Conservation (phyloP, 2,329 filamentous ascomycete genomes). For the Nemania sp. region DNA sequence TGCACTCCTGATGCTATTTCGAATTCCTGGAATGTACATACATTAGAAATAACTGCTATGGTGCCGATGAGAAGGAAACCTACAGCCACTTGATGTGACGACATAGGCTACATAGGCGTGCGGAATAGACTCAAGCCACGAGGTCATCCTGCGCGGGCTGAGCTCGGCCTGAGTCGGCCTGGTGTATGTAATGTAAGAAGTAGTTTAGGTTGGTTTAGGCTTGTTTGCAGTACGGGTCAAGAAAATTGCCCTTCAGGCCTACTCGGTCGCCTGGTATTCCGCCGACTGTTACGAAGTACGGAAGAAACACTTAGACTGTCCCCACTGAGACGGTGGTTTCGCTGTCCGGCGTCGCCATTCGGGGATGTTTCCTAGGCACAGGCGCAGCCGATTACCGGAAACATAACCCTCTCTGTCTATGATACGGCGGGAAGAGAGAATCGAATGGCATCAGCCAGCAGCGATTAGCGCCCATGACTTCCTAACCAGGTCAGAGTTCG, state of each 20-base stretch:
- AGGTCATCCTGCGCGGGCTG: background rate
- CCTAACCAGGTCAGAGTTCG: constrained; percentile 13
- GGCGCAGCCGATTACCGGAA: constrained; percentile 23
- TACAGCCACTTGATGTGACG: too few relatives aligned
- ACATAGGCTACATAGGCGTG: too few relatives aligned
- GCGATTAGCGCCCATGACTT: constrained; percentile 10
- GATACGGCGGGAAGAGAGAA: constrained; percentile 7
- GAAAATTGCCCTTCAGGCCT: background rate
- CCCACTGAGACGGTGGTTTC: constrained; percentile 17
- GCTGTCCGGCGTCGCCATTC: constrained; percentile 26
- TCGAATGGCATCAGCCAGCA: constrained; percentile 14
- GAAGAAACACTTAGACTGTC: background rate
- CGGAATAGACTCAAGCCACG: too few relatives aligned
- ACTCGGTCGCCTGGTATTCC: background rate
- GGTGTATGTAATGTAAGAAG: too few relatives aligned
- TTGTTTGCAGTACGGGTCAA: too few relatives aligned
- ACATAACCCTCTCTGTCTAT: constrained; percentile 10
- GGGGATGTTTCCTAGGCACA: constrained; percentile 13
- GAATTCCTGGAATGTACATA: too few relatives aligned
- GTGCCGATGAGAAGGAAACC: too few relatives aligned
- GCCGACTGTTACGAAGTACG: constrained; percentile 18
- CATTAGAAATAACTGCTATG: too few relatives aligned
- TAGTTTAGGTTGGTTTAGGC: too few relatives aligned
- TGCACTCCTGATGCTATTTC: too few relatives aligned
- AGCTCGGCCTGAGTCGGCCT: background rate